A percentile compares a stretch with the other conserved stretches of the same genome.
These are phyloP conservation scores for Pythium coloratum DNA, from an alignment of 352 stramenopile genomes.

Conservation along the genomic window DNA sequence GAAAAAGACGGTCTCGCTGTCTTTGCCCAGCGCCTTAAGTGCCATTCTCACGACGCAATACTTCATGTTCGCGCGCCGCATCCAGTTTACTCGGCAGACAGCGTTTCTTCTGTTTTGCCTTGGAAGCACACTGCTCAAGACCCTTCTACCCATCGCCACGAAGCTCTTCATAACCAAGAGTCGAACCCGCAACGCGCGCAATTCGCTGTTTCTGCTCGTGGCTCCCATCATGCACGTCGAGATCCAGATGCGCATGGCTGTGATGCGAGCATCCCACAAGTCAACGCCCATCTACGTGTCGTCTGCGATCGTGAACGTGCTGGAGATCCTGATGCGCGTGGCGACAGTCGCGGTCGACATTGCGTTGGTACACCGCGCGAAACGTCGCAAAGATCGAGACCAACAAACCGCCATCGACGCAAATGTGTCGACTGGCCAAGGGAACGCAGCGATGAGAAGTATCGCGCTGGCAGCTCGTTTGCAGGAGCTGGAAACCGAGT, in stretches of 20 bases:
- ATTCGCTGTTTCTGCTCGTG: slow-evolving; percentile 13
- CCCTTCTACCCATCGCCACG: neutral
- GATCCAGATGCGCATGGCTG: slow-evolving; percentile 17
- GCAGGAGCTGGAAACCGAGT: neutral
- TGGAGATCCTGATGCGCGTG: slow-evolving; percentile 10
- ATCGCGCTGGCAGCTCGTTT: neutral
- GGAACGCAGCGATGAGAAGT: neutral
- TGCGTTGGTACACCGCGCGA: neutral
- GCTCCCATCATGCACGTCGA: slow-evolving; percentile 17
- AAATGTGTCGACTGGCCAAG: neutral
- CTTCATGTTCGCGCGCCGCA: neutral
- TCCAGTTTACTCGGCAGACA: neutral
- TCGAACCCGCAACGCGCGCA: neutral
- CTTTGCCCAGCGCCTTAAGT: neutral
- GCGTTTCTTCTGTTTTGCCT: slow-evolving; percentile 2
- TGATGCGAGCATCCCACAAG: neutral
- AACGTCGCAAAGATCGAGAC: neutral
- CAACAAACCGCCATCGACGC: neutral
- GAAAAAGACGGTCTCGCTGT: neutral
- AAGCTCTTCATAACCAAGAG: slow-evolving; percentile 4
- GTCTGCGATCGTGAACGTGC: slow-evolving; percentile 3
- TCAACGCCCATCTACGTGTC: slow-evolving; percentile 1
- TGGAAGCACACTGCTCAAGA: slow-evolving; percentile 6
- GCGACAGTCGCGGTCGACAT: slow-evolving; percentile 10
- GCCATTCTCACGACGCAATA: slow-evolving; percentile 14